Evolutionary conservation across 371 early-diverging fungal species (phyloP).

Genomic region (Mucor plumbeus): DNA sequence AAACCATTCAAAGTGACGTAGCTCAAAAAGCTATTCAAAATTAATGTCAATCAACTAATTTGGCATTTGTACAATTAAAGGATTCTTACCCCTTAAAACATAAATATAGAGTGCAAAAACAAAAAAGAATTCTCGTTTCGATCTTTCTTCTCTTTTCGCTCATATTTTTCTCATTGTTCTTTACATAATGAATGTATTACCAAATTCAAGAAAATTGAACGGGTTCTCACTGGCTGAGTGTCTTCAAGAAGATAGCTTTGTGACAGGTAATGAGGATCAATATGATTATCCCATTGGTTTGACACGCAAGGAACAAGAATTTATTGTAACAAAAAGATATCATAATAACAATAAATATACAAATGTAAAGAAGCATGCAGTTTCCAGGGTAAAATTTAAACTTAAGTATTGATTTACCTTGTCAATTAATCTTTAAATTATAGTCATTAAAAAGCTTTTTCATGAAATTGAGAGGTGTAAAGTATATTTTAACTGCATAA

Average conservation of each 20-base stretch:
- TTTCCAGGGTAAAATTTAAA: constrained; percentile 1
- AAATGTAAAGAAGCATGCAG: constrained; percentile 1
- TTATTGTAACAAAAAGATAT: constrained; percentile 1
- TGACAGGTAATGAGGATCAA: constrained; percentile 5
- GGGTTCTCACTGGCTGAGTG: constrained; percentile 10
- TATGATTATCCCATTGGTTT: neutral
- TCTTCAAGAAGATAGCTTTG: neutral
- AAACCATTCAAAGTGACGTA: constrained; percentile 1
- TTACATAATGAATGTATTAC: constrained; percentile 8
- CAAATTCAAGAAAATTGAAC: constrained; percentile 21
- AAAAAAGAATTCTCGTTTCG: neutral
- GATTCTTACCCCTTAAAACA: neutral
- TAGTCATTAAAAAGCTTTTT: constrained; percentile 26
- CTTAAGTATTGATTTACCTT: neutral
- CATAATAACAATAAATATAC: neutral
- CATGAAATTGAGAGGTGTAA: constrained; percentile 24
- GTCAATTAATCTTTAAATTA: neutral
- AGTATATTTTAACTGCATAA: neutral
- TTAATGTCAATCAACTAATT: constrained; percentile 4
- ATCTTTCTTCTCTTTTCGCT: neutral
- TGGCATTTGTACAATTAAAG: constrained; percentile 9
- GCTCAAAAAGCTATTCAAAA: neutral
- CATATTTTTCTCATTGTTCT: neutral
- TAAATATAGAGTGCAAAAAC: neutral
- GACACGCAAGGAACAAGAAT: constrained; percentile 8